Conservation (phyloP, 1,139 yeast species). For the Yamadazyma spencermartinsiae region DNA sequence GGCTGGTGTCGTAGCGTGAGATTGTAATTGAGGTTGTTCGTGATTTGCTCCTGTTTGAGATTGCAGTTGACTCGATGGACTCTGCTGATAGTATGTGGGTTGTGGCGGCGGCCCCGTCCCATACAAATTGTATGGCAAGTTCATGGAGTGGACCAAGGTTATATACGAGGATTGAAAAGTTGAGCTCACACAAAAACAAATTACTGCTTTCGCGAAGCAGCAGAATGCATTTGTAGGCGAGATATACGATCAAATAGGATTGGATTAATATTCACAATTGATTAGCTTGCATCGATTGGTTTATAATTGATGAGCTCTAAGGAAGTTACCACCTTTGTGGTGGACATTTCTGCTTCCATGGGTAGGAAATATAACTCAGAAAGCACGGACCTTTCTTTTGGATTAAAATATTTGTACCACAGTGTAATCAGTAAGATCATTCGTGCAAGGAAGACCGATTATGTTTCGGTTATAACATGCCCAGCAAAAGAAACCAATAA, state of each 20-base stretch:
- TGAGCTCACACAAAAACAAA: too few species aligned
- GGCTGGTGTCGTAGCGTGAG: slow-evolving; percentile 7
- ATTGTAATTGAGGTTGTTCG: slow-evolving; percentile 7
- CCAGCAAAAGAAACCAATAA: slow-evolving; percentile 32
- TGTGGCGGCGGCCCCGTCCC: slow-evolving; percentile 6
- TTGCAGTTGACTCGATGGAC: not conserved
- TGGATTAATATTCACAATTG: not conserved
- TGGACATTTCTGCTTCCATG: slow-evolving; percentile 53
- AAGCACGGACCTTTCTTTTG: slow-evolving; percentile 31
- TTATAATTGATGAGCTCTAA: slow-evolving; percentile 31
- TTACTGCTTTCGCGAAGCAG: too few species aligned
- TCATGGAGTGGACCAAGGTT: slow-evolving; percentile 4
- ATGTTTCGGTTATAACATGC: slow-evolving; percentile 46
- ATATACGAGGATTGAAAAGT: not conserved
- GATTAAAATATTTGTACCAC: slow-evolving; percentile 43
- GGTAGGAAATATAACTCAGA: slow-evolving; percentile 14
- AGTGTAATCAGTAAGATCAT: slow-evolving; percentile 43
- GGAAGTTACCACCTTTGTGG: slow-evolving; percentile 53
- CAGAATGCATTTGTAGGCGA: too few species aligned
- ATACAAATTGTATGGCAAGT: slow-evolving; percentile 12
- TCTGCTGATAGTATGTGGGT: slow-evolving; percentile 6
- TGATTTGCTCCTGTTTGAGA: not conserved
- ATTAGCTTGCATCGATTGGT: not conserved
- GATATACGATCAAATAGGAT: too few species aligned
- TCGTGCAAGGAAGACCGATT: slow-evolving; percentile 58